Conservation (phyloP, 805 yeast species). For the Nakazawaea wickerhamii region DNA sequence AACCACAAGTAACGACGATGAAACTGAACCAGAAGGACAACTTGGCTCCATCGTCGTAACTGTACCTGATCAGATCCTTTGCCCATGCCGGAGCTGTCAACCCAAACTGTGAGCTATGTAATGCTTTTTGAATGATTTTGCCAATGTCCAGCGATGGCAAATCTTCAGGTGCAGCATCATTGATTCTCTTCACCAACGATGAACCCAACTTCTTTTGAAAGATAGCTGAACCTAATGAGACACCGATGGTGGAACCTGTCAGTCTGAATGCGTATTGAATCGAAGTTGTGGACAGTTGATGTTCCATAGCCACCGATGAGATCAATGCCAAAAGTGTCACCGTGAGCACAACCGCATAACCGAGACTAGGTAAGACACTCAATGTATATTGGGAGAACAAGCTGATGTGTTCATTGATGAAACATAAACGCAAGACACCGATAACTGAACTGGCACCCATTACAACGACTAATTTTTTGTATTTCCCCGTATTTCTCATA, state of each 20-base stretch:
- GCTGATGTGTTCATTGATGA: constrained; percentile 20
- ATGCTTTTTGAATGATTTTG: constrained; percentile 10
- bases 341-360: constrained; percentile 60
- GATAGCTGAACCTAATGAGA: constrained; percentile 60
- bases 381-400: constrained; percentile 33
- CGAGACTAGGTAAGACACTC: constrained; percentile 51
- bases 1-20: constrained; percentile 8
- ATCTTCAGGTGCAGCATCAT: constrained; percentile 1
- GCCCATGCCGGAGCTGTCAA: constrained; percentile 13
- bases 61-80: constrained; percentile 9
- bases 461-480: constrained; percentile 38
- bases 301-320: constrained; percentile 60
- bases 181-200: constrained; percentile 20
- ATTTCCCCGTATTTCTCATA: constrained; percentile 64
- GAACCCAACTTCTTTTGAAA: constrained; percentile 45
- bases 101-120: constrained; percentile 9
- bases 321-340: constrained; percentile 65
- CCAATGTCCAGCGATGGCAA: background rate
- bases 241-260: constrained; percentile 83
- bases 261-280: constrained; percentile 83
- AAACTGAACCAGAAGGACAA: constrained; percentile 13
- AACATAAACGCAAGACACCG: constrained; percentile 36
- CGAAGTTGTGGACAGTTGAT: constrained; percentile 78
- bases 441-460: constrained; percentile 36
- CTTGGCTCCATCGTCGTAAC: constrained; percentile 12